These are phyloP conservation scores for Ophiostoma ulmi DNA, from an alignment of 2,329 filamentous ascomycete species.

Conservation along the genomic window DNA sequence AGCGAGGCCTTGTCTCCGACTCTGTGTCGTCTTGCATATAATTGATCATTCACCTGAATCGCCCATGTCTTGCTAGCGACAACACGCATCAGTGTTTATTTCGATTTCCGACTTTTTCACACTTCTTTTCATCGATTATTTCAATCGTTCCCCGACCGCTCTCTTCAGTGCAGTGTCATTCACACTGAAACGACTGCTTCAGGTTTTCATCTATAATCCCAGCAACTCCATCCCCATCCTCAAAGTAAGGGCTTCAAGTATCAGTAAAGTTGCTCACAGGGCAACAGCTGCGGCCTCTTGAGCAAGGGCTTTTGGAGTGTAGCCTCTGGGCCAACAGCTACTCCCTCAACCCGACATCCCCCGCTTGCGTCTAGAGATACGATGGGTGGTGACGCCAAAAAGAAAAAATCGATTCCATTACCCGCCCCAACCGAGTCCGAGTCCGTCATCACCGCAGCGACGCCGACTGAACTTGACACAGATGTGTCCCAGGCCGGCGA, in stretches of 20 bases:
- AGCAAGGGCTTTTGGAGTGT: neutral
- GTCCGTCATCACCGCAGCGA: conserved; percentile 51
- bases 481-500: conserved; percentile 64
- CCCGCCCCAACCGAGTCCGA: conserved; percentile 72
- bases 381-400: conserved; percentile 46
- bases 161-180: neutral
- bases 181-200: neutral
- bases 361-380: conserved; percentile 21
- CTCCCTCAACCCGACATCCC: conserved; percentile 1
- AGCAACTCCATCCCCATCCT: neutral
- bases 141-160: neutral
- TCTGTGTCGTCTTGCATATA: neutral
- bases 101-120: neutral
- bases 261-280: neutral
- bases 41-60: conserved; percentile 11
- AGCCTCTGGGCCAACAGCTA: neutral
- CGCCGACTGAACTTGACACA: conserved; percentile 59
- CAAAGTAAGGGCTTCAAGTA: neutral
- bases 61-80: conserved; percentile 21
- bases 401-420: conserved; percentile 50
- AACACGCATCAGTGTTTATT: neutral
- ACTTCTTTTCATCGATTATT: neutral
- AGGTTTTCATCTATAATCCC: neutral
- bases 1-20: neutral
- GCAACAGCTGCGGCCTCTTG: neutral